phyloP scores from a whole-genome alignment of 805 yeast species.

The Osmozyma mogii region DNA sequence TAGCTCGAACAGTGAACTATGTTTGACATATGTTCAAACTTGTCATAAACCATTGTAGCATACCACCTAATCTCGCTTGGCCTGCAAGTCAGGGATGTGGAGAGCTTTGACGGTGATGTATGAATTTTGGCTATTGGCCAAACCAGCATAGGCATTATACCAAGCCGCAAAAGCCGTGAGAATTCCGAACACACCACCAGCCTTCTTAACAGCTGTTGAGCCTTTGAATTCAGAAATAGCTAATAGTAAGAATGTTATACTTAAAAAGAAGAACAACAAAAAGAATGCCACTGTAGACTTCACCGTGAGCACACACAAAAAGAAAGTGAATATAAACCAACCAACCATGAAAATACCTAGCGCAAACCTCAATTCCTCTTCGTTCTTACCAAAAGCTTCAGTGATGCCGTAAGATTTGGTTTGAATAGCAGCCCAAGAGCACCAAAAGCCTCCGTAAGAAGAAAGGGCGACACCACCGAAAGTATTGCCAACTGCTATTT shows the following conservation, averaged over 20 bases:
- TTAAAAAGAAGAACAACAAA: slow-evolving; percentile 31
- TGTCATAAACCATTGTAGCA: too few relatives aligned
- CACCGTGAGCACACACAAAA: slow-evolving; percentile 32
- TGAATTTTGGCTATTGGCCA: slow-evolving; percentile 54
- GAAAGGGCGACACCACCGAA: slow-evolving; percentile 62
- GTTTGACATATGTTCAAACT: too few relatives aligned
- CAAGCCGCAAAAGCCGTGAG: slow-evolving; percentile 36
- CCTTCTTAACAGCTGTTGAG: slow-evolving; percentile 25
- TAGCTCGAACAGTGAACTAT: too few relatives aligned
- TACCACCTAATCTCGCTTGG: slow-evolving; percentile 8
- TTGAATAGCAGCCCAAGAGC: slow-evolving; percentile 58
- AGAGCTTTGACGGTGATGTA: slow-evolving; percentile 44
- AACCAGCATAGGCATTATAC: slow-evolving; percentile 41
- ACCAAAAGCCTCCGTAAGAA: slow-evolving; percentile 71
- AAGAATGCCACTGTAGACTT: slow-evolving; percentile 39
- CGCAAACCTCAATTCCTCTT: slow-evolving; percentile 23
- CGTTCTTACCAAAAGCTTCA: slow-evolving; percentile 23
- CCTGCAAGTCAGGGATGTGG: slow-evolving; percentile 41
- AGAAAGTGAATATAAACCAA: slow-evolving; percentile 39
- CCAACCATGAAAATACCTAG: slow-evolving; percentile 32
- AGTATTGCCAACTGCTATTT: slow-evolving; percentile 57
- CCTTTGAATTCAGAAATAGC: slow-evolving; percentile 30
- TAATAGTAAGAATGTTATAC: slow-evolving; percentile 34
- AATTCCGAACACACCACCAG: slow-evolving; percentile 36
- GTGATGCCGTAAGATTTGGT: slow-evolving; percentile 30